These are phyloP conservation scores for Floccularia luteovirens DNA, from an alignment of 768 basidiomycete genomes.

Conservation along the genomic window DNA sequence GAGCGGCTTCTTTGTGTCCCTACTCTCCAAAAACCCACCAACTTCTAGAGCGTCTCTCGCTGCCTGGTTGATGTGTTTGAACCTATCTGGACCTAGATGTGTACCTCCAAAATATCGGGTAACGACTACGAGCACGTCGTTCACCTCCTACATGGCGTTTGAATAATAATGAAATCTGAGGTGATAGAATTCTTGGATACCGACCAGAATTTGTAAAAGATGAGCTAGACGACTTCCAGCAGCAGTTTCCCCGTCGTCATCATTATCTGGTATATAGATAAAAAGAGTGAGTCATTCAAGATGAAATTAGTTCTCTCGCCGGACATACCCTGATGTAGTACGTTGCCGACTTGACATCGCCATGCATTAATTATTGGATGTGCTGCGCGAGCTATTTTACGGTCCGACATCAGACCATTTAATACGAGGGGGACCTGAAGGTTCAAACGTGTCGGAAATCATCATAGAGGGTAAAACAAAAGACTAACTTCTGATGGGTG, in stretches of 20 bases:
- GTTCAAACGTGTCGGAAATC: not conserved
- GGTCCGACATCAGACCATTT: slow-evolving; percentile 60
- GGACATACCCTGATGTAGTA: slow-evolving; percentile 66
- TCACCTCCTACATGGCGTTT: slow-evolving; percentile 47
- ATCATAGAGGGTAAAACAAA: slow-evolving; percentile 4
- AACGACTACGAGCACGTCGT: slow-evolving; percentile 84
- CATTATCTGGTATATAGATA: slow-evolving; percentile 56
- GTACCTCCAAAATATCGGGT: slow-evolving; percentile 93
- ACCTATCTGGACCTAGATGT: slow-evolving; percentile 82
- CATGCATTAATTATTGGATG: slow-evolving; percentile 81
- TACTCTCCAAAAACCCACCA: slow-evolving; percentile 76
- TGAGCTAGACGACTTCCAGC: slow-evolving; percentile 90
- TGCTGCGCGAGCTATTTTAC: slow-evolving; percentile 65
- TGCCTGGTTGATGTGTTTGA: slow-evolving; percentile 93
- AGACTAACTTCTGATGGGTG: slow-evolving; percentile 63
- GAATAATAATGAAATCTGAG: slow-evolving; percentile 2
- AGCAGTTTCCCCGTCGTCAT: slow-evolving; percentile 91
- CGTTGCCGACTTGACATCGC: slow-evolving; percentile 60
- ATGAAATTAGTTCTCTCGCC: not conserved
- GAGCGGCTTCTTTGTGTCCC: slow-evolving; percentile 25
- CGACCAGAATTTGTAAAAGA: slow-evolving; percentile 79
- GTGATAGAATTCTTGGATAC: slow-evolving; percentile 10
- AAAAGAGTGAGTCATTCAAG: not conserved
- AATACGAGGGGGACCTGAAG: slow-evolving; percentile 61
- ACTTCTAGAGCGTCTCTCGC: slow-evolving; percentile 85